Evolutionary conservation across 2,329 filamentous ascomycete species (phyloP).

Genomic region (Coniella vitis): DNA sequence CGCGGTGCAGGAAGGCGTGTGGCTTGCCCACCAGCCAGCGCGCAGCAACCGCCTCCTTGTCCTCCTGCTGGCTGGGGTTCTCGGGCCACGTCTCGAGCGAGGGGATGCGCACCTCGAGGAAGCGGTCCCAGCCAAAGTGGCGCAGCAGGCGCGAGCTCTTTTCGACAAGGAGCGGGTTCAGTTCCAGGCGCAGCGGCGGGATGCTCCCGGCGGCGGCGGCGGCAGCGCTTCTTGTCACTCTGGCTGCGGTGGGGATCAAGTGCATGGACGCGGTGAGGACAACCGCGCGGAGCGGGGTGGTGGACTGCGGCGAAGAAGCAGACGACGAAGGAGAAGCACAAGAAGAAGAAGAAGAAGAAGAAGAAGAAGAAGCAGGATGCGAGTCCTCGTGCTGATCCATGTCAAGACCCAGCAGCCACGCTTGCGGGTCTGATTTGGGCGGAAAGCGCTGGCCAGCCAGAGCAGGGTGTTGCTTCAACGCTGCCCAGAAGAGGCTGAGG

Average conservation of each 20-base stretch:
- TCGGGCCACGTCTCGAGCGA: constrained; percentile 26
- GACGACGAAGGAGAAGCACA: too few species aligned
- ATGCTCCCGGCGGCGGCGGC: constrained; percentile 22
- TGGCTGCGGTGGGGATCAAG: too few species aligned
- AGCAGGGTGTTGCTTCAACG: constrained; percentile 7
- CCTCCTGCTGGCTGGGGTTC: constrained; percentile 22
- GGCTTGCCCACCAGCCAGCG: constrained; percentile 32
- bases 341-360: too few species aligned
- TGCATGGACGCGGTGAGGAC: constrained; percentile 11
- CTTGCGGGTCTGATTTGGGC: constrained; percentile 32
- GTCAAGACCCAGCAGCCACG: constrained; percentile 39
- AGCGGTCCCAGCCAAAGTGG: constrained; percentile 52
- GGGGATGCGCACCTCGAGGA: constrained; percentile 49
- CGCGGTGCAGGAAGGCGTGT: constrained; percentile 40
- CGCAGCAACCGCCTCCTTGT: constrained; percentile 28
- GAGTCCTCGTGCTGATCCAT: neutral
- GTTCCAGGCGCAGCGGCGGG: constrained; percentile 38
- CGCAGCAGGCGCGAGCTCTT: constrained; percentile 45
- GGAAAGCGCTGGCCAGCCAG: constrained; percentile 44
- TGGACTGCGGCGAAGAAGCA: too few species aligned
- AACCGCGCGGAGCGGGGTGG: neutral
- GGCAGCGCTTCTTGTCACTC: too few species aligned
- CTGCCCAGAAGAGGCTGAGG: constrained; percentile 34
- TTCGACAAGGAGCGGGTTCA: constrained; percentile 44
- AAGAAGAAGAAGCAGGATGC: neutral